These are phyloP conservation scores for Falciphora oryzae DNA, from an alignment of 2,329 filamentous ascomycete genomes.

Conservation along the genomic window DNA sequence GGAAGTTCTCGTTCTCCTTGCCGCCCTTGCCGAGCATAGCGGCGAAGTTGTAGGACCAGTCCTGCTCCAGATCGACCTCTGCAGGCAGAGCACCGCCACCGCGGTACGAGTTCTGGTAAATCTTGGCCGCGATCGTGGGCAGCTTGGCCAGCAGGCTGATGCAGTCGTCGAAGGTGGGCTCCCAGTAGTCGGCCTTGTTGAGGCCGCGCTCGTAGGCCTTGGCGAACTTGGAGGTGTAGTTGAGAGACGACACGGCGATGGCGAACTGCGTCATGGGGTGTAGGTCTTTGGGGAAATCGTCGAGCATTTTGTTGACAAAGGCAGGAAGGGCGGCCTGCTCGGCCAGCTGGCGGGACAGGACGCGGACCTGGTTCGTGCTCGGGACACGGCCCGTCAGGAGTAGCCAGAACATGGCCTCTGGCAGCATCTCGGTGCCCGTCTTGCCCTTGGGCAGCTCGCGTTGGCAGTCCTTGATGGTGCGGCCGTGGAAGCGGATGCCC, in stretches of 20 bases:
- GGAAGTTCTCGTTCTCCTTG: slow-evolving; percentile 85
- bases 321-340: slow-evolving; percentile 76
- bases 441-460: slow-evolving; percentile 87
- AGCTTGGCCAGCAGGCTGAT: slow-evolving; percentile 94
- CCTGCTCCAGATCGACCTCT: slow-evolving; percentile 74
- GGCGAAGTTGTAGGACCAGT: slow-evolving; percentile 99
- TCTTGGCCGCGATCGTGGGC: slow-evolving; percentile 92
- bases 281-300: slow-evolving; percentile 80
- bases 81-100: slow-evolving; percentile 68
- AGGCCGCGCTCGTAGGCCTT: slow-evolving; percentile 87
- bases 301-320: slow-evolving; percentile 82
- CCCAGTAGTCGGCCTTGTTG: slow-evolving; percentile 97
- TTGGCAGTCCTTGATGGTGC: slow-evolving; percentile 97
- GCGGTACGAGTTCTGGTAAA: slow-evolving; percentile 87
- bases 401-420: slow-evolving; percentile 99
- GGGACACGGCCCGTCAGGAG: slow-evolving; percentile 91
- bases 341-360: slow-evolving; percentile 78
- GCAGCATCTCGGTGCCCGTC: slow-evolving; percentile 91
- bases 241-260: slow-evolving; percentile 90
- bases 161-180: slow-evolving; percentile 92
- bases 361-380: slow-evolving; percentile 72
- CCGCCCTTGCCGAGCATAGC: slow-evolving; percentile 90
- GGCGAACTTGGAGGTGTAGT: slow-evolving; percentile 90
- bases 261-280: slow-evolving; percentile 99
- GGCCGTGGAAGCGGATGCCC: slow-evolving; percentile 96